Evolutionary conservation across 2,329 filamentous ascomycete species (phyloP), one percentile per base, ranked within the genome.

Genomic region (Fusarium luffae): DNA sequence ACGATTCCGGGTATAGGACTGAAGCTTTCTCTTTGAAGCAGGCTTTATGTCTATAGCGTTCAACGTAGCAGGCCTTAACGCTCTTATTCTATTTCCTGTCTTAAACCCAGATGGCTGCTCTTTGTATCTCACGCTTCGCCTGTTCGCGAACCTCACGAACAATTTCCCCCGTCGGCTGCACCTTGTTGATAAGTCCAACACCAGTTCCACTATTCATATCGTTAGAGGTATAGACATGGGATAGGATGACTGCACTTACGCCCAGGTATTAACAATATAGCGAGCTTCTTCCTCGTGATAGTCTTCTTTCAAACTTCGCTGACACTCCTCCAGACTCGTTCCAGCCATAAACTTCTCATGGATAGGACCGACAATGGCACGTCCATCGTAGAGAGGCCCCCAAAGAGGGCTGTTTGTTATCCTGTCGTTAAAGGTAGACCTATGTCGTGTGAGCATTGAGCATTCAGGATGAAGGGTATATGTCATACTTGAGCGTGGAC

Each of bases 101-200:
- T 47, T 37, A 66, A 13, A 76, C 47, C 13, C 68, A 49, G 16
- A 59, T 59, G 11, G 72, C 72, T 54, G 81, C 54, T 42, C 74
- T 74, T 50, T 68, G 72, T 30, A 84, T 76, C 40, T 75, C 75
- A 54, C 74, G 66, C 59, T 74, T 79, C 5, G 82, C 79, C 14
- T 76, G 79, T 49, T 81, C 77, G 19, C 81, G 77, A 12, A 80
- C 76, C 57, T 84, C 77, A n/a, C 70, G 75, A 5, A 85, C 82
- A 64, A 85, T 83, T 19, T 83, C 80, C 0, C 77, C 81, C 2
- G 82, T 80, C 11, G 82, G 79, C 19, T 79, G 77, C 7, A 70
- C 71, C 27, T 81, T 77, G n/a, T 75, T 81, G n/a, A 85, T 79
- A 27, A 85, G 69, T 4, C 83, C 83, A 19, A 85, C 79, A 0